These are phyloP conservation scores for Lepidium sativum DNA, from an alignment of 345 rosid species.

Conservation along the genomic window DNA sequence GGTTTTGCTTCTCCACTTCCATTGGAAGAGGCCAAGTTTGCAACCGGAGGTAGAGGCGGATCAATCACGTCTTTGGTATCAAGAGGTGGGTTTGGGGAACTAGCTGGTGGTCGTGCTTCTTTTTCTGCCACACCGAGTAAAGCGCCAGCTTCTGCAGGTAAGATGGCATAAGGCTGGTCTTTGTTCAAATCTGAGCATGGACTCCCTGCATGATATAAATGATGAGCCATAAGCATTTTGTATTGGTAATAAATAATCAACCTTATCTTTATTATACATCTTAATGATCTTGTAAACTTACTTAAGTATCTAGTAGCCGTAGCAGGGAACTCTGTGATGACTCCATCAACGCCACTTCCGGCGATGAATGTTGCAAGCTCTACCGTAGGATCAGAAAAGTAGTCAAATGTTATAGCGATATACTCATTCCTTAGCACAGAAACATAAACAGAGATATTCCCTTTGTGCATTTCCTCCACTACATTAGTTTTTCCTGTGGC, in stretches of 20 bases:
- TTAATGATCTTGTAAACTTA: conserved; percentile 28
- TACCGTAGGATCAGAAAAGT: conserved; percentile 54
- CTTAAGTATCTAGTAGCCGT: conserved; percentile 65
- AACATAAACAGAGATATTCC: conserved; percentile 64
- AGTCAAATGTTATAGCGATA: conserved; percentile 51
- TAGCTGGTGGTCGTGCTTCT: conserved; percentile 26
- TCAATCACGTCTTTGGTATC: too few species aligned
- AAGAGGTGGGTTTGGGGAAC: conserved; percentile 43
- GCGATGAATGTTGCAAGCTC: conserved; percentile 57
- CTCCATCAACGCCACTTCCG: conserved; percentile 52
- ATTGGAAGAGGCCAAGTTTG: neutral
- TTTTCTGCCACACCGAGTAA: conserved; percentile 20
- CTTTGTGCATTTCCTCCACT: too few species aligned
- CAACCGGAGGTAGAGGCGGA: conserved; percentile 69
- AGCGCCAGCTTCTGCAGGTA: conserved; percentile 45
- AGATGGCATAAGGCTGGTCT: conserved; percentile 24
- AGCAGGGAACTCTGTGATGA: conserved; percentile 66
- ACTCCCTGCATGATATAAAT: conserved; percentile 46
- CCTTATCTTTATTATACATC: neutral
- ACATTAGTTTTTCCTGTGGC: too few species aligned
- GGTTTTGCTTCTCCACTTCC: conserved; percentile 3
- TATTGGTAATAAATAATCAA: too few species aligned
- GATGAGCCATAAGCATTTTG: neutral
- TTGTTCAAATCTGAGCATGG: conserved; percentile 41
- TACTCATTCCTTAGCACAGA: conserved; percentile 56